Evolutionary conservation across 78 protist genomes (phyloP).

Genomic region (Dictyostelium discoideum): dicty_2.7 NC_007090.3:849501-850000

Average conservation of each 20-base stretch:
- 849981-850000: not conserved
- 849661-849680: not conserved
- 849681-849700: not conserved
- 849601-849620: constrained; percentile 27
- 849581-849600: constrained; percentile 25
- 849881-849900: not conserved
- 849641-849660: constrained; percentile 52
- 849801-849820: not conserved
- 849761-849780: not conserved
- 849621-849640: constrained; percentile 31
- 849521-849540: constrained; percentile 24
- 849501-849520: constrained; percentile 40
- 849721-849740: too few species aligned
- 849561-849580: not conserved
- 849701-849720: not conserved
- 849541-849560: constrained; percentile 66
- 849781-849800: not conserved
- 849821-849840: too few species aligned
- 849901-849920: not conserved
- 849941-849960: constrained; percentile 65
- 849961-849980: not conserved
- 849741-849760: not conserved
- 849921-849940: constrained; percentile 12
- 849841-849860: not conserved
- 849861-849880: too few species aligned